Evolutionary conservation across 176 grass and related monocot species (phyloP).

Genomic region (Avena atlantica): DNA sequence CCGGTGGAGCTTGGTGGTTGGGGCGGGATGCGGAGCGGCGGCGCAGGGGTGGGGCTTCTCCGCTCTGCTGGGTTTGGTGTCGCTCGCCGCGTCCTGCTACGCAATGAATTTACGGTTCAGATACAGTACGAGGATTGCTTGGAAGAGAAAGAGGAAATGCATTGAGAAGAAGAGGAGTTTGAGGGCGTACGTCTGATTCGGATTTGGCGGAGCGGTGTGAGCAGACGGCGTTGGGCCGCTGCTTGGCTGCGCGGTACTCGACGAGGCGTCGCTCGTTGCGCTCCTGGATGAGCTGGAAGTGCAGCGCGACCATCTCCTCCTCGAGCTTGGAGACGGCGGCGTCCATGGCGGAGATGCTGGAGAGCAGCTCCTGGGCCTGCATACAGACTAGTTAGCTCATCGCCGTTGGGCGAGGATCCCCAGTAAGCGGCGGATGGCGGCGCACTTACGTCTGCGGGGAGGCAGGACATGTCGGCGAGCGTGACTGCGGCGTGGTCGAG

Average conservation of each 20-base stretch:
- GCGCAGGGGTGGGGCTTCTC: constrained; percentile 33
- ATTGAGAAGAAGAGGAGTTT: not conserved
- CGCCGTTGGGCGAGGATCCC: no score
- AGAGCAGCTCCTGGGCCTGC: constrained; percentile 86
- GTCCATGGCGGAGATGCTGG: constrained; percentile 74
- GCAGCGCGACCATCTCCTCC: constrained; percentile 84
- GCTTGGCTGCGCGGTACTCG: constrained; percentile 78
- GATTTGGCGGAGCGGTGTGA: constrained; percentile 45
- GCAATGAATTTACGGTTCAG: no score
- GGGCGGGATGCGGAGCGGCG: constrained; percentile 15
- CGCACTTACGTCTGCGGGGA: constrained; percentile 57
- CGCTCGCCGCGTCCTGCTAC: constrained; percentile 39
- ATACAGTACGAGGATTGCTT: no score
- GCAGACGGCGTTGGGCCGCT: constrained; percentile 16
- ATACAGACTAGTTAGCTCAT: no score
- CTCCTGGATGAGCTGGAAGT: constrained; percentile 97
- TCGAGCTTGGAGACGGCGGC: constrained; percentile 65
- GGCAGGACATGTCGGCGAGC: constrained; percentile 75
- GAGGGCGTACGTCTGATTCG: constrained; percentile 32
- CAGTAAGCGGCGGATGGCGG: no score
- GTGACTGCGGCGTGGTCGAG: constrained; percentile 76
- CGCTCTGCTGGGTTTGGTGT: not conserved
- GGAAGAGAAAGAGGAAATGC: not conserved
- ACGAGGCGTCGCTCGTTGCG: constrained; percentile 88
- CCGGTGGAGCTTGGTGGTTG: constrained; percentile 52